Evolutionary conservation across 176 grass and related monocot genomes (phyloP).

Genomic region (Alopecurus myosuroides): DNA sequence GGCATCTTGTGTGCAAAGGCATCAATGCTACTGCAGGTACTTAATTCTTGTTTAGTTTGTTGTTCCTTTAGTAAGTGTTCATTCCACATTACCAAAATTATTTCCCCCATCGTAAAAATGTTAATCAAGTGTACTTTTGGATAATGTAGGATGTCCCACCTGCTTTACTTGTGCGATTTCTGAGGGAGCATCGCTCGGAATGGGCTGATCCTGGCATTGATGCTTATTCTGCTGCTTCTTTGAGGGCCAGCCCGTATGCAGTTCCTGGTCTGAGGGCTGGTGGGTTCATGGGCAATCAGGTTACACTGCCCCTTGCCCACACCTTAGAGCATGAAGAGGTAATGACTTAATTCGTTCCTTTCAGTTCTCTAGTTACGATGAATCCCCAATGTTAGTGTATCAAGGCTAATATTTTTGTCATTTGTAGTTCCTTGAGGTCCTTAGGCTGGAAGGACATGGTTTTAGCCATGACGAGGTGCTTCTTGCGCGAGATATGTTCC

Average conservation of each 20-base stretch:
- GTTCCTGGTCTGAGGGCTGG: constrained; percentile 70
- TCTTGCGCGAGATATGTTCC: constrained; percentile 73
- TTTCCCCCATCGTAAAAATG: not conserved
- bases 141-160: constrained; percentile 86
- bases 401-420: not conserved
- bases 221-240: constrained; percentile 79
- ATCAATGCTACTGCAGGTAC: constrained; percentile 93
- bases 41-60: not conserved
- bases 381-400: not conserved
- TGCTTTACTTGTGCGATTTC: constrained; percentile 77
- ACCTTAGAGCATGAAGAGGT: constrained; percentile 95
- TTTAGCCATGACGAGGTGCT: constrained; percentile 77
- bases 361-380: not conserved
- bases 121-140: not conserved
- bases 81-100: not conserved
- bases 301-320: constrained; percentile 77
- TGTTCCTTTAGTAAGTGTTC: not conserved
- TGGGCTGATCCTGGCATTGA: constrained; percentile 96
- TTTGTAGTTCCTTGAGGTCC: constrained; percentile 83
- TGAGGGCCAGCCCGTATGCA: constrained; percentile 59
- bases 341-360: not conserved
- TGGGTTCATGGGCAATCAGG: constrained; percentile 75
- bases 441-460: constrained; percentile 83
- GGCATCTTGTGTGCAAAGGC: constrained; percentile 97
- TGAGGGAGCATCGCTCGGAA: constrained; percentile 94